Evolutionary conservation across 2,329 filamentous ascomycete genomes (phyloP), one percentile per base, ranked within the genome.

Genomic region (Microcyclosporella mali): DNA sequence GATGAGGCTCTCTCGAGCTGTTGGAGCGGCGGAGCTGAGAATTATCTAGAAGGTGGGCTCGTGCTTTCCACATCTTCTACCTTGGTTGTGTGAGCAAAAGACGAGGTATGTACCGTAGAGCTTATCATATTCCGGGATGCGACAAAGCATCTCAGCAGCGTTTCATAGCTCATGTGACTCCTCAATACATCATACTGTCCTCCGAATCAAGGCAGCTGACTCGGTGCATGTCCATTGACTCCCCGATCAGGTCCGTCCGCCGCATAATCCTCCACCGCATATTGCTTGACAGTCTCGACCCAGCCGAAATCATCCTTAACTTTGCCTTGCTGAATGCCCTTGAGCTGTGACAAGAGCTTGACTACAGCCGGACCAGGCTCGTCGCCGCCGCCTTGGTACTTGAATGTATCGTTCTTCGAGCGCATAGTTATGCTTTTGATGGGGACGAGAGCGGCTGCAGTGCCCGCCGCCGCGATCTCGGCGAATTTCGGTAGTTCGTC

Each of bases 381-480:
- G 43, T 84, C 77, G 40, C 76, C 70, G 14, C 70, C 74, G 8
- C 68, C 68, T 34, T 72, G 63, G 56, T 78, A 83, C 6, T 63
- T 62, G 58, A 81, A 78, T 41, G 72, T 77, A 47, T 80, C 74
- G 32, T 67, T 64, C 32, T 66, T 71, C 12, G 74, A 78, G 37
- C 67, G 77, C 57, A 88, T 80, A 2, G 86, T 92, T 63, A 97
- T 94, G 55, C 85, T 92, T 49, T 84, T 84, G 66, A 95, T 92
- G 1, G 90, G 90, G 2, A 97, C 89, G 41, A 98, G 73, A 0
- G 87, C 86, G 0, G 89, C 90, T 0, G 90, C 90, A 0, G 90
- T 97, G 1, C 90, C 90, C 2, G 88, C 89, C 3, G 90, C 92
- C 67, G 95, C 81, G 40, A 98, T 82, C 67, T 97, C 90, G 33